Evolutionary conservation across 2,329 filamentous ascomycete species (phyloP).

Genomic region (Ascochyta clinopodiicola): DNA sequence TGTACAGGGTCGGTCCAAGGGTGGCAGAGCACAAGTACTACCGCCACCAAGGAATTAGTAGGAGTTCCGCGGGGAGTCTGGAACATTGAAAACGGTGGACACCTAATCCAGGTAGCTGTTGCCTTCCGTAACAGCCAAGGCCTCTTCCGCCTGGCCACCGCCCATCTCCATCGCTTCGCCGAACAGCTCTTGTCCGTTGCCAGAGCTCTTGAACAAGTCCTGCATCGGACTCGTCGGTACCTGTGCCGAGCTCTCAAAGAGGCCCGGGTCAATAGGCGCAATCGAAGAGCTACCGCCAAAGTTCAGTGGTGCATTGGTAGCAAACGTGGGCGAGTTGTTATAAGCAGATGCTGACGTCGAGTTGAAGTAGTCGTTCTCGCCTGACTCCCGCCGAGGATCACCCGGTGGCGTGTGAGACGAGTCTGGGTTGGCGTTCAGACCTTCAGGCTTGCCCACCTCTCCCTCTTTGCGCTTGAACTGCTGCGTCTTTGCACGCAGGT

Average conservation of each 20-base stretch:
- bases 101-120: conserved; percentile 44
- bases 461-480: conserved; percentile 66
- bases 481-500: conserved; percentile 72
- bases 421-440: conserved; percentile 46
- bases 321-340: conserved; percentile 46
- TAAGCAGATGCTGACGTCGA: conserved; percentile 32
- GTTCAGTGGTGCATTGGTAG: conserved; percentile 37
- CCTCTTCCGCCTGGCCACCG: conserved; percentile 48
- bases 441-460: conserved; percentile 47
- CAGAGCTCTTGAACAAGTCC: conserved; percentile 47
- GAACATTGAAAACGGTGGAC: conserved; percentile 9
- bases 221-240: conserved; percentile 44
- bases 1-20: conserved; percentile 3
- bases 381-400: conserved; percentile 40
- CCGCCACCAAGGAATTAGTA: neutral
- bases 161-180: conserved; percentile 45
- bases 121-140: conserved; percentile 45
- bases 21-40: neutral
- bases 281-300: conserved; percentile 39
- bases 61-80: neutral
- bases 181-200: conserved; percentile 46
- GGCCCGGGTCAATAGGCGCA: conserved; percentile 45
- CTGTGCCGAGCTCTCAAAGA: conserved; percentile 43
- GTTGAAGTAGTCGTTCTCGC: conserved; percentile 44
- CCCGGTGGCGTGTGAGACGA: conserved; percentile 48